A percentile compares a stretch with the other conserved stretches of the same genome.
phyloP scores from a whole-genome alignment of 2,329 filamentous ascomycete genomes.

The Phialophora chinensis region DNA sequence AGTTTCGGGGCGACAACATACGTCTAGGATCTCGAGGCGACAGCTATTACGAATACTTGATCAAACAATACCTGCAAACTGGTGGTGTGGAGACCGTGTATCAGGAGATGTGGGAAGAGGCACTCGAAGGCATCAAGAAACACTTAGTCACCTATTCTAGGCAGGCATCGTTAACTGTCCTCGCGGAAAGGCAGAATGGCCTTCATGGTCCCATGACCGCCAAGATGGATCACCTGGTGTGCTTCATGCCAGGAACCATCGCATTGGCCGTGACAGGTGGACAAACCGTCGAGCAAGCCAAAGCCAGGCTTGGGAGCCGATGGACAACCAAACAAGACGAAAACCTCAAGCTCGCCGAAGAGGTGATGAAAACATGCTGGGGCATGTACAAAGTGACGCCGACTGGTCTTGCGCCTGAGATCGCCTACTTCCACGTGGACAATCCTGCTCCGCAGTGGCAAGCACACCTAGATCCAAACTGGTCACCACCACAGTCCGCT shows the following conservation, averaged over 20 bases:
- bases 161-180: slow-evolving; percentile 79
- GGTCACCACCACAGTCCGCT: slow-evolving; percentile 59
- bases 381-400: slow-evolving; percentile 91
- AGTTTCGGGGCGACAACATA: slow-evolving; percentile 84
- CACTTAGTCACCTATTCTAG: slow-evolving; percentile 89
- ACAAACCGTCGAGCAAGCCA: slow-evolving; percentile 74
- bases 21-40: slow-evolving; percentile 92
- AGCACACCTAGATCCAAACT: slow-evolving; percentile 44
- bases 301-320: slow-evolving; percentile 47
- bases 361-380: slow-evolving; percentile 97
- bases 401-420: slow-evolving; percentile 92
- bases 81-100: slow-evolving; percentile 85
- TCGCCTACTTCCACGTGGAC: slow-evolving; percentile 84
- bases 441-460: slow-evolving; percentile 62
- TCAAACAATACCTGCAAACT: slow-evolving; percentile 97
- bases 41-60: slow-evolving; percentile 98
- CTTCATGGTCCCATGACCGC: slow-evolving; percentile 70
- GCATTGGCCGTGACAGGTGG: slow-evolving; percentile 86
- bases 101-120: slow-evolving; percentile 89
- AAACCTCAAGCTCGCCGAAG: slow-evolving; percentile 83
- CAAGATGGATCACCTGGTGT: slow-evolving; percentile 98
- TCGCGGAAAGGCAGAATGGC: slow-evolving; percentile 82
- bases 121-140: slow-evolving; percentile 83
- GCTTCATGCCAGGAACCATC: slow-evolving; percentile 96
- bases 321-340: slow-evolving; percentile 84